phyloP scores from a whole-genome alignment of 176 grass and related monocot genomes.

The Otatea glauca region DNA sequence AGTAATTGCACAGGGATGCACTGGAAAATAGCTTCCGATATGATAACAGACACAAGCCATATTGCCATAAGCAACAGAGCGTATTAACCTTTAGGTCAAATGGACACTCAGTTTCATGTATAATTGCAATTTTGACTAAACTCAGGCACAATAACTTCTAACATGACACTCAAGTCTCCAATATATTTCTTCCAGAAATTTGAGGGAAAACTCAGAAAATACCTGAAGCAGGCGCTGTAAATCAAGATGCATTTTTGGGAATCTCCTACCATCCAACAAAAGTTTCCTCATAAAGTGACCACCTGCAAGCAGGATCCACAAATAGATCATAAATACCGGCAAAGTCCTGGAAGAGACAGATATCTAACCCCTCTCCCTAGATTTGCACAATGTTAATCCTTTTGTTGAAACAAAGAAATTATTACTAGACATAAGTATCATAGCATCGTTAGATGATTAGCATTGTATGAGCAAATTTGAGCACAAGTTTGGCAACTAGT shows the following conservation, averaged over 20 bases:
- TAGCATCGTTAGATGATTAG: background rate
- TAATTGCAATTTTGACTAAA: background rate
- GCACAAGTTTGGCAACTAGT: background rate
- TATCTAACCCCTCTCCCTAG: too few relatives aligned
- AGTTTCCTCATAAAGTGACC: constrained; percentile 85
- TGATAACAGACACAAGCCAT: too few relatives aligned
- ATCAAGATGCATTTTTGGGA: constrained; percentile 93
- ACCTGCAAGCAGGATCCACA: constrained; percentile 55
- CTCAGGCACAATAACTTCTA: background rate
- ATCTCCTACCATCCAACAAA: constrained; percentile 87
- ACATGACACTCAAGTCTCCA: background rate
- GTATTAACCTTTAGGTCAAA: background rate
- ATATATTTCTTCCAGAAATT: constrained; percentile 7
- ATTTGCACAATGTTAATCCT: constrained; percentile 5
- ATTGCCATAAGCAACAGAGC: background rate
- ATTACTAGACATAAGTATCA: background rate
- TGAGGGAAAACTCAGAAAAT: constrained; percentile 10
- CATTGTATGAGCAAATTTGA: background rate
- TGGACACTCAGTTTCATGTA: background rate
- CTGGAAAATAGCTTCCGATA: background rate
- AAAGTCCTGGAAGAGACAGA: background rate
- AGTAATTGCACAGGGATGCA: background rate
- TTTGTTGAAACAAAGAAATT: background rate
- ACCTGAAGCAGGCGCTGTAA: constrained; percentile 94
- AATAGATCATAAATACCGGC: background rate